phyloP scores from a whole-genome alignment of 768 basidiomycete species.

The Roridomyces roridus region DNA sequence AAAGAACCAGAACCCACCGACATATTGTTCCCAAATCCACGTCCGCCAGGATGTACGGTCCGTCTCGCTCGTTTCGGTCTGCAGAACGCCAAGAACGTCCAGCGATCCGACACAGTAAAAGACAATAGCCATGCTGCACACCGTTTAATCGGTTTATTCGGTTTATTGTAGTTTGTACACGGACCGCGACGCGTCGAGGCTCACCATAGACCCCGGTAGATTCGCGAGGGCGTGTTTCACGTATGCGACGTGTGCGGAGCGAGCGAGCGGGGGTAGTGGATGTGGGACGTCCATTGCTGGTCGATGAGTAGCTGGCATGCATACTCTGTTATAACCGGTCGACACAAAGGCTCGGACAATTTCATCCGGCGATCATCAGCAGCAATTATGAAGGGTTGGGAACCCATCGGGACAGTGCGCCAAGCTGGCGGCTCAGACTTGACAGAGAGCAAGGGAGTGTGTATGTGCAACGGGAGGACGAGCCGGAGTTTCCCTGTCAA shows the following conservation, averaged over 20 bases:
- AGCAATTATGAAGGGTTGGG: not conserved
- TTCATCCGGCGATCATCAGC: constrained; percentile 21
- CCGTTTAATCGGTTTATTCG: constrained; percentile 10
- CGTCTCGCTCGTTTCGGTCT: constrained; percentile 47
- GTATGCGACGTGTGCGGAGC: constrained; percentile 66
- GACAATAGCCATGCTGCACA: constrained; percentile 73
- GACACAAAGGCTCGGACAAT: not conserved
- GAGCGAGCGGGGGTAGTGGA: constrained; percentile 37
- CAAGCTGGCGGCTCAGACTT: not conserved
- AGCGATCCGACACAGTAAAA: constrained; percentile 91
- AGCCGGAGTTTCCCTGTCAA: too few relatives aligned
- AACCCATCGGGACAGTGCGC: constrained; percentile 5
- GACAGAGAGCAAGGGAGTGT: too few relatives aligned
- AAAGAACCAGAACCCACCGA: constrained; percentile 43
- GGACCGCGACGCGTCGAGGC: constrained; percentile 78
- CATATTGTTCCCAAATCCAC: constrained; percentile 93
- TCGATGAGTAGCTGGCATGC: too few relatives aligned
- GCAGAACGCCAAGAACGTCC: constrained; percentile 70
- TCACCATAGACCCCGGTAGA: constrained; percentile 72
- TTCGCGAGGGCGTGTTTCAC: constrained; percentile 72
- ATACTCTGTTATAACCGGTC: not conserved
- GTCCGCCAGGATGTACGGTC: constrained; percentile 69
- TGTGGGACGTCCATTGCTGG: too few relatives aligned
- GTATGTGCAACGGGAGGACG: constrained; percentile 1
- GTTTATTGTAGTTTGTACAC: constrained; percentile 13